These are phyloP conservation scores for Amauroascus niger DNA, from an alignment of 2,329 filamentous ascomycete genomes.

Conservation along the genomic window DNA sequence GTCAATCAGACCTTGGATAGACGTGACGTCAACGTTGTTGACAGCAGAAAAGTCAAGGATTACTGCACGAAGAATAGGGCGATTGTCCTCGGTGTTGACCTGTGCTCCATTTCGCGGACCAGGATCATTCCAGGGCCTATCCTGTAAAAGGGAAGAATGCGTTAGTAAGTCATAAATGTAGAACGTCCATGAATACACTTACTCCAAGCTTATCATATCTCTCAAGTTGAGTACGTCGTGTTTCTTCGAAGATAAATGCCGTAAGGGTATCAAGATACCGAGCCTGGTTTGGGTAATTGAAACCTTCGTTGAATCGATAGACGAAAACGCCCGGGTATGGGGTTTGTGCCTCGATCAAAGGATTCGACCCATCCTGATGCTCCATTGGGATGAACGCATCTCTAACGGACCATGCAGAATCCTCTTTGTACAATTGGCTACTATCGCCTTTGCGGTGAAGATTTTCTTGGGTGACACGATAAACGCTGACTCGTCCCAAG, in stretches of 20 bases:
- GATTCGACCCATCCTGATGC: constrained; percentile 46
- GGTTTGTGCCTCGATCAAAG: constrained; percentile 37
- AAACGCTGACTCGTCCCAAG: constrained; percentile 29
- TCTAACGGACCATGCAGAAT: constrained; percentile 23
- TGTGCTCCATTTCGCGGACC: constrained; percentile 27
- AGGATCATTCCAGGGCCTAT: constrained; percentile 50
- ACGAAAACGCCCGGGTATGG: constrained; percentile 48
- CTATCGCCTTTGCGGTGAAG: constrained; percentile 10
- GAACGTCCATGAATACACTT: not conserved
- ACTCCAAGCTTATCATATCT: constrained; percentile 18
- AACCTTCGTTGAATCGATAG: constrained; percentile 47
- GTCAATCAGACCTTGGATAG: constrained; percentile 47
- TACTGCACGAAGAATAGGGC: constrained; percentile 45
- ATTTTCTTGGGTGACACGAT: constrained; percentile 18
- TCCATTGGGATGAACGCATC: constrained; percentile 43
- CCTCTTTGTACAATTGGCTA: constrained; percentile 16
- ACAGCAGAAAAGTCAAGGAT: constrained; percentile 49
- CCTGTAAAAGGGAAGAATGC: constrained; percentile 13
- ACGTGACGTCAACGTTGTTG: constrained; percentile 49
- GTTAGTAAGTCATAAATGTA: not conserved
- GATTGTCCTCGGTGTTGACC: constrained; percentile 20
- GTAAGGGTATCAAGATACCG: constrained; percentile 45
- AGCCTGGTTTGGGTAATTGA: constrained; percentile 49
- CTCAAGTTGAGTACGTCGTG: constrained; percentile 38
- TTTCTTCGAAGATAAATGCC: constrained; percentile 39